phyloP scores from a whole-genome alignment of 2,329 filamentous ascomycete genomes.

The Calonectria naviculata region DNA sequence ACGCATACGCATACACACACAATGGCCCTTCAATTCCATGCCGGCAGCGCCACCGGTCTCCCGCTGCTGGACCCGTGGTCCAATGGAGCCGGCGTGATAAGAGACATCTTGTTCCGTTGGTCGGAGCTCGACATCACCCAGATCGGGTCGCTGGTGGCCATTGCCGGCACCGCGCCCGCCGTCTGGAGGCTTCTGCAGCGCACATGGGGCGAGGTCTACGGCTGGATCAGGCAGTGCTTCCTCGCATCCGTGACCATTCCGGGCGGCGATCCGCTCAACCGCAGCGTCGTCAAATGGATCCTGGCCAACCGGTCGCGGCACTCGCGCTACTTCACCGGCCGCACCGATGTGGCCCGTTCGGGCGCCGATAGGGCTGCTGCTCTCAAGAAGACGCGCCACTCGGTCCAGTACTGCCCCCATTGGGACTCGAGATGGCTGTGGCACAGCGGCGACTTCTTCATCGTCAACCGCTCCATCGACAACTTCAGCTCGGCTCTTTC shows the following conservation, averaged over 20 bases:
- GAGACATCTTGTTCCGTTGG: constrained; percentile 52
- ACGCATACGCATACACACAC: not conserved
- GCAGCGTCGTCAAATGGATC: constrained; percentile 58
- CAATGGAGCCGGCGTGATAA: constrained; percentile 48
- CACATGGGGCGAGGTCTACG: constrained; percentile 50
- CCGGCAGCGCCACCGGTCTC: constrained; percentile 28
- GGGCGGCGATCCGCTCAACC: constrained; percentile 56
- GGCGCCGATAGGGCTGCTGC: constrained; percentile 50
- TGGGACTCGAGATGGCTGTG: constrained; percentile 61
- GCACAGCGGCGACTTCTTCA: constrained; percentile 57
- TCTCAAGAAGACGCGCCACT: constrained; percentile 53
- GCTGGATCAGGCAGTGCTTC: constrained; percentile 55
- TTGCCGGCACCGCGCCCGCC: constrained; percentile 54
- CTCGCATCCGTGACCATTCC: constrained; percentile 57
- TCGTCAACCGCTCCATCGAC: constrained; percentile 55
- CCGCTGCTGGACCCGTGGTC: constrained; percentile 44
- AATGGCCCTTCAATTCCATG: constrained; percentile 38
- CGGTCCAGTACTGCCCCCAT: constrained; percentile 57
- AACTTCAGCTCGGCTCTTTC: constrained; percentile 49
- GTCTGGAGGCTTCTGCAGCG: constrained; percentile 51
- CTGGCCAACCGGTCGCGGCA: constrained; percentile 51
- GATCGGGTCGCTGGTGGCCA: constrained; percentile 56
- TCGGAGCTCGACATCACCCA: constrained; percentile 58
- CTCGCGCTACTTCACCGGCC: constrained; percentile 56
- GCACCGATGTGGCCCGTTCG: constrained; percentile 50